A percentile compares a stretch with the other conserved stretches of the same genome.
Evolutionary conservation across 73 alveolate species (phyloP).

Genomic region (Paramecium tetraurelia): DNA sequence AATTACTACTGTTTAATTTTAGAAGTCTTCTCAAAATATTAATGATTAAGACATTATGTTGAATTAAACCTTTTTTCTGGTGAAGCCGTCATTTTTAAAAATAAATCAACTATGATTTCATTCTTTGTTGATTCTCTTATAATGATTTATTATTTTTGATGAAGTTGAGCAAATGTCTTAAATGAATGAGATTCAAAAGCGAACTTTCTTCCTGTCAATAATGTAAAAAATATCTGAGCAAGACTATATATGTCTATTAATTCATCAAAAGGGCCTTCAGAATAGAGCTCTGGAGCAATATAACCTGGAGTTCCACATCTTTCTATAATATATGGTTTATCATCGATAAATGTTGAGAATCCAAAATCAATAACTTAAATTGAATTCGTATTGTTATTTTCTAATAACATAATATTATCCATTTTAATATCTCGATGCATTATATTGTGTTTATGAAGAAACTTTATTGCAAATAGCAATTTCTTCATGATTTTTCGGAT

Average conservation of each 20-base stretch:
- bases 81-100: background rate
- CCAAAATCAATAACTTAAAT: background rate
- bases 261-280: background rate
- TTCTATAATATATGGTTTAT: background rate
- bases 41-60: background rate
- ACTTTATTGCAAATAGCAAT: background rate
- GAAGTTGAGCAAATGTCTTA: background rate
- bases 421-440: conserved; percentile 37
- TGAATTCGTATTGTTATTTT: background rate
- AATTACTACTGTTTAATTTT: background rate
- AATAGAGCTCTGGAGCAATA: conserved; percentile 76
- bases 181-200: background rate
- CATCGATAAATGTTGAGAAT: conserved; percentile 33
- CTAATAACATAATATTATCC: conserved; percentile 18
- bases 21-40: background rate
- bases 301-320: conserved; percentile 83
- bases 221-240: background rate
- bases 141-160: background rate
- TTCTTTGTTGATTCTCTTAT: background rate
- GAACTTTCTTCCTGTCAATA: background rate
- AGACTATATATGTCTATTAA: background rate
- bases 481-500: background rate
- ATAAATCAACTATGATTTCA: background rate
- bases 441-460: background rate
- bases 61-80: background rate